Evolutionary conservation across 306 rosid genomes (phyloP), one percentile per base, ranked within the genome.

Genomic region (Pyrus betulifolia): DNA sequence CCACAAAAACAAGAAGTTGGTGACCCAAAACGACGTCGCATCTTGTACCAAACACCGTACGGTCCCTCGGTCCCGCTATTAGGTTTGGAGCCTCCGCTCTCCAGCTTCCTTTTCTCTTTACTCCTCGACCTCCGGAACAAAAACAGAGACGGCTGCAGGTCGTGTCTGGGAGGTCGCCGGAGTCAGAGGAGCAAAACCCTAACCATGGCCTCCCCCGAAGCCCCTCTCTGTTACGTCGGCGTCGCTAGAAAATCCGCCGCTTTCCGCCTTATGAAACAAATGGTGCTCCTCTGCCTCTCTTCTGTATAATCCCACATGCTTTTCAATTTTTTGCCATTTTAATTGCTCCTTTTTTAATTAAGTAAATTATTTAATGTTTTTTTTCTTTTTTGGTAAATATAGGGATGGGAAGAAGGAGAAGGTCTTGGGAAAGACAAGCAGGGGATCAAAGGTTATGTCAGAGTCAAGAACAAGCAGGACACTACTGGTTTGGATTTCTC

Each of bases 331-430:
- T 65, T 21, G 25, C 38, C 23, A 21, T 64, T 64, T 31, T 63
- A 30, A 49, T 74, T 44, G 23, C 10, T 17, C 52, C 45, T 21
- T 52, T 62, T 19, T 70, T 19, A 25, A 33, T 33, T 1, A 17
- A 2, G 55, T 38, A n/a, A 18, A 8, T 74, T 64, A 17, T 1
- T 45, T 2, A 10, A n/a, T 69, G 23, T 5, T 33, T 31, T 31
- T 31, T 31, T 31, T 0, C 0, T 28, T n/a, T 28, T n/a, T 28
- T 7, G 2, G 55, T 15, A 17, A 51, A 7, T 75, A 0, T n/a
- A 92, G 98, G 99, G 99, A 1, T 92, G 99, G 99, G 97, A 96
- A 88, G 99, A 96, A 96, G 99, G 99, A 2, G 97, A 96, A 79
- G 99, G 98, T 21, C 97, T 92, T 22, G 99, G 98, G 12, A 92